Base-by-base conservation (phyloP, 2,329 filamentous ascomycete genomes). In the Pezicula carpinea region DNA sequence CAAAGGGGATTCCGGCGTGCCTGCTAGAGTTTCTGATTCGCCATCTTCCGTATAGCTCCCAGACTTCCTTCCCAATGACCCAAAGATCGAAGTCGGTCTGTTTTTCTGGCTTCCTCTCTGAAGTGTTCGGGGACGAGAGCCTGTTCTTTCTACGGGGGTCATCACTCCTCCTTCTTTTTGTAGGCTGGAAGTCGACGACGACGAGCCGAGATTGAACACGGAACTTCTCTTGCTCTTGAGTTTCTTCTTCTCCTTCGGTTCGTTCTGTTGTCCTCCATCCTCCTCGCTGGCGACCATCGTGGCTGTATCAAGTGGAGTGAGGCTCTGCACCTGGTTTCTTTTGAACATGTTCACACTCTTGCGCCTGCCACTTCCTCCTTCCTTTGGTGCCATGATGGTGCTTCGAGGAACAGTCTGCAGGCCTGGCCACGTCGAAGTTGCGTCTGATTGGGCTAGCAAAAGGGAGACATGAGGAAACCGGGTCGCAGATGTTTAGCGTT, bases 1-100 rank as follows among this genome's bases (percentile, higher is more conserved):
- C 34, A 53, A 43, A 10, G 57, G 58, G 36, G 57, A 58, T 21
- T 58, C 57, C 13, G 58, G 57, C 17, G 56, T 48, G n/a, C 43
- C 40, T 34, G 46, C 40, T 17, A 57, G 41, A 18, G 49, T 50
- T 15, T 59, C 56, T 29, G 47, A 46, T 21, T 59, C 57, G 14
- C 48, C 54, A 39, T 61, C 60, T 5, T 56, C 60, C 14, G 58
- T 45, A 36, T 58, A 53, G 17, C 47, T 53, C 36, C 59, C 52
- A 5, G 63, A 63, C 43, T 50, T 60, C 39, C 55, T 61, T 13
- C 62, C 62, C 33, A 65, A 40, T 33, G 62, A 63, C 4, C 63
- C 63, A 50, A 65, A 64, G 21, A 64, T 51, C 10, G 61, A 64
- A 23, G 53, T 49, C 32, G 63, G 61, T 33, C 61, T 52, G 13